Base-by-base conservation (phyloP, 1,139 yeast species). In the Yamadazyma diospyri region DNA sequence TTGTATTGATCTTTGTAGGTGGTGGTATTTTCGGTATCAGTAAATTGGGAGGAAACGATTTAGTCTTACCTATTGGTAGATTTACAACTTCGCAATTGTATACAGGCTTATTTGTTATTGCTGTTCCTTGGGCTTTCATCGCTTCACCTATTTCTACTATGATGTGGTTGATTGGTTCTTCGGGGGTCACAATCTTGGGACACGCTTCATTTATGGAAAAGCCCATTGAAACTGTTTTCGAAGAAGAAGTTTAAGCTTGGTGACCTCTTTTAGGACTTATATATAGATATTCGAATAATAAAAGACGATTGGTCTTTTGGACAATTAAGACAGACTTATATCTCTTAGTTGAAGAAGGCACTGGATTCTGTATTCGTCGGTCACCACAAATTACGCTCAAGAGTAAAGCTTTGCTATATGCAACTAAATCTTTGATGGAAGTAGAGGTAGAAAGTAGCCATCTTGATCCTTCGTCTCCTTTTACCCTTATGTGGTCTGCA, bases 131-230 rank as follows among this genome's bases (percentile, higher is more conserved):
- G 47, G 95, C 95, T 10, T 79, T 94, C 56, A 67, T 88, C 50
- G 97, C 98, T 16, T 82, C 95, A 46, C 98, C 98, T 32, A 76
- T 94, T 48, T 77, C 94, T 38, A 88, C 98, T 19, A 65, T 94
- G 69, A 74, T 94, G 77, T 94, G 98, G 98, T 76, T 94, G 49
- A 79, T 94, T 55, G 99, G 98, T 47, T 94, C 97, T 6, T 84
- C 96, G 15, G 81, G 85, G 26, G 94, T 88, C 34, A 64, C 83
- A 31, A 92, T 94, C 32, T 69, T 89, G 36, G 78, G 95, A 10
- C 99, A 94, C 61, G 97, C 98, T 35, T 65, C 94, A 10, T 75
- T 94, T 46, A 78, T 94, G 87, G 98, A 94, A 58, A 92, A 92
- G 67, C 98, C 98, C 28, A 88, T 94, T 49, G 98, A 92, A 67